A percentile compares a stretch with the other conserved stretches of the same genome.
Conservation (phyloP, 2,329 filamentous ascomycete genomes). For the Trichoderma sp. region DNA sequence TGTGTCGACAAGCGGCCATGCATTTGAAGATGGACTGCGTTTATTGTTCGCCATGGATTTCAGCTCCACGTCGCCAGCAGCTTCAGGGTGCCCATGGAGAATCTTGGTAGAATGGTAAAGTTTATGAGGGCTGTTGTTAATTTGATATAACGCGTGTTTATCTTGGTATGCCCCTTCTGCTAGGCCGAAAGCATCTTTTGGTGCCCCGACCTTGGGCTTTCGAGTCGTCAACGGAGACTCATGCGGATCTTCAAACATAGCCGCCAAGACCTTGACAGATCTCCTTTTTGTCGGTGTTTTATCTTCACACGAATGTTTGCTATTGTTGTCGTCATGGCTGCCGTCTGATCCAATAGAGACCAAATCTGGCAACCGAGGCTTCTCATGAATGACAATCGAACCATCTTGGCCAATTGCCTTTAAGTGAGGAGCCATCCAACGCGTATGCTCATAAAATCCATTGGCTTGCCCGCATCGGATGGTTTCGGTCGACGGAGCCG, state of each 20-base stretch:
- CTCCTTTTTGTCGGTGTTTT: constrained; percentile 29
- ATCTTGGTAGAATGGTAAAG: neutral
- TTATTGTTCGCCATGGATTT: neutral
- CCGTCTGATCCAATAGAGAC: neutral
- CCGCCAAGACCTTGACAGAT: constrained; percentile 51
- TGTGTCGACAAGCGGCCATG: neutral
- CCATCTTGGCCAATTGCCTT: neutral
- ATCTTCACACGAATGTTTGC: constrained; percentile 7
- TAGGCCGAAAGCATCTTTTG: neutral
- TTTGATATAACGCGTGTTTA: neutral
- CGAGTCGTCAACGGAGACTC: neutral
- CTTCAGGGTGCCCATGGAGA: neutral
- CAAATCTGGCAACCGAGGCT: neutral
- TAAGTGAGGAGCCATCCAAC: neutral
- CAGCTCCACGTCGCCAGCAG: neutral
- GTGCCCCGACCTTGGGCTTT: neutral
- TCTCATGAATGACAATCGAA: neutral
- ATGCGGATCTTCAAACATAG: constrained; percentile 46
- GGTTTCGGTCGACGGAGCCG: neutral
- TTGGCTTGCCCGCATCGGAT: neutral
- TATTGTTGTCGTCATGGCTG: neutral
- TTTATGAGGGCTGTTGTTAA: neutral
- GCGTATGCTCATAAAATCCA: neutral
- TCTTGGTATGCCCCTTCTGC: neutral
- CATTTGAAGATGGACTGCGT: neutral